A percentile compares a stretch with the other conserved stretches of the same genome.
Evolutionary conservation across 2,329 filamentous ascomycete genomes (phyloP).

Genomic region (Aspergillus fischeri): DNA sequence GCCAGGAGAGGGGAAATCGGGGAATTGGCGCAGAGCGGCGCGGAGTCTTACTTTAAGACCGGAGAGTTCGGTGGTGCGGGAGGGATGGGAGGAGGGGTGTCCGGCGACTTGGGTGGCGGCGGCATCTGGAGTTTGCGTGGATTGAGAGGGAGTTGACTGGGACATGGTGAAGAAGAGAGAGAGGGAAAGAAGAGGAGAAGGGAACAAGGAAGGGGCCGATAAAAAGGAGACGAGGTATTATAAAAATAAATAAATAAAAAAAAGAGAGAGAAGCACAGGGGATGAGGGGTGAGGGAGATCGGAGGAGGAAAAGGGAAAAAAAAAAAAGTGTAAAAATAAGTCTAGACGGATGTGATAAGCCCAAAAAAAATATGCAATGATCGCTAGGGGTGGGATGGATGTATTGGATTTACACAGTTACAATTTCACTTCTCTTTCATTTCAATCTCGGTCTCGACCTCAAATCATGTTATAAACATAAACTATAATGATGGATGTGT

Average conservation of each 20-base stretch:
- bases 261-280: conserved; percentile 6
- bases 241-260: conserved; percentile 5
- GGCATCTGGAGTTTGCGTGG: conserved; percentile 33
- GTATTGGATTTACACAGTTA: conserved; percentile 6
- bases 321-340: conserved; percentile 16
- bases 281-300: conserved; percentile 14
- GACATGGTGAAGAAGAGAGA: conserved; percentile 35
- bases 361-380: conserved; percentile 1
- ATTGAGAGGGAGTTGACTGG: conserved; percentile 25
- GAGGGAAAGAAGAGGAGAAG: conserved; percentile 13
- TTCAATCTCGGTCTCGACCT: not conserved
- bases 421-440: not conserved
- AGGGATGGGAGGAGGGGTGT: conserved; percentile 43
- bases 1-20: conserved; percentile 86
- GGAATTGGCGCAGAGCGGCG: conserved; percentile 73
- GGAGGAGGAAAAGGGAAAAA: not conserved
- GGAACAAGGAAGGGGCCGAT: conserved; percentile 11
- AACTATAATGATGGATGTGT: not conserved
- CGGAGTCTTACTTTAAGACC: conserved; percentile 66
- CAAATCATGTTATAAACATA: not conserved
- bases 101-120: conserved; percentile 39
- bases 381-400: conserved; percentile 1
- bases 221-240: conserved; percentile 11
- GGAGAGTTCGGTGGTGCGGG: conserved; percentile 53
- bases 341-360: conserved; percentile 14